These are phyloP conservation scores for Aspergillus brasiliensis DNA, from an alignment of 2,329 filamentous ascomycete genomes.

Conservation along the genomic window DNA sequence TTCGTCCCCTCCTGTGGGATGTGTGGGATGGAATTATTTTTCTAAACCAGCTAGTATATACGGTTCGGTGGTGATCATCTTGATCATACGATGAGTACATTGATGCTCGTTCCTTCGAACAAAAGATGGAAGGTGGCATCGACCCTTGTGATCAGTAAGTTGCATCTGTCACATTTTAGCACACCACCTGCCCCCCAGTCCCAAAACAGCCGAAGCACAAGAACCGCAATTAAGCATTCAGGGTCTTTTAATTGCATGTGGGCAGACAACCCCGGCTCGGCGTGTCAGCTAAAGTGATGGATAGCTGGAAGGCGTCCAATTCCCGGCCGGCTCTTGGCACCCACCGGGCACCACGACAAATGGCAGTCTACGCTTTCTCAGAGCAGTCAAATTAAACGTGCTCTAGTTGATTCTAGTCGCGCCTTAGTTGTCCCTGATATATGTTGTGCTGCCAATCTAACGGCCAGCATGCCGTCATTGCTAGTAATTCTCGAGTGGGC, in stretches of 20 bases:
- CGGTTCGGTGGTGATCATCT: too few species aligned
- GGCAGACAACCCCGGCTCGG: constrained; percentile 2
- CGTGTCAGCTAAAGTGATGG: constrained; percentile 3
- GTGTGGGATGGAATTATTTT: neutral
- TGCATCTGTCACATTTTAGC: too few species aligned
- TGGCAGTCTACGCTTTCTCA: neutral
- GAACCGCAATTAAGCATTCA: constrained; percentile 7
- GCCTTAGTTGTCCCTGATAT: neutral
- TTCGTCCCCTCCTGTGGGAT: too few species aligned
- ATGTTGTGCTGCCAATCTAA: neutral
- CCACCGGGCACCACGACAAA: neutral
- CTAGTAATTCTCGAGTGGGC: too few species aligned
- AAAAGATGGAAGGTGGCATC: too few species aligned
- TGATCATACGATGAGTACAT: too few species aligned
- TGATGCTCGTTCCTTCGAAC: too few species aligned
- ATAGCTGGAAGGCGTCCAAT: neutral
- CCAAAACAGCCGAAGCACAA: neutral
- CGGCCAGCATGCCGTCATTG: neutral
- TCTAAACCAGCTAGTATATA: neutral
- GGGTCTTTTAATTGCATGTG: constrained; percentile 8
- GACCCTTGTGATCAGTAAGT: too few species aligned
- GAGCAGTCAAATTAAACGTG: neutral
- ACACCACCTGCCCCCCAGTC: too few species aligned
- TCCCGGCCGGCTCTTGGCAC: neutral
- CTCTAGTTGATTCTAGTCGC: neutral